A percentile compares a stretch with the other conserved stretches of the same genome.
Evolutionary conservation across 495 filamentous ascomycete species (phyloP).

Genomic region (Immersiella caudata): DNA sequence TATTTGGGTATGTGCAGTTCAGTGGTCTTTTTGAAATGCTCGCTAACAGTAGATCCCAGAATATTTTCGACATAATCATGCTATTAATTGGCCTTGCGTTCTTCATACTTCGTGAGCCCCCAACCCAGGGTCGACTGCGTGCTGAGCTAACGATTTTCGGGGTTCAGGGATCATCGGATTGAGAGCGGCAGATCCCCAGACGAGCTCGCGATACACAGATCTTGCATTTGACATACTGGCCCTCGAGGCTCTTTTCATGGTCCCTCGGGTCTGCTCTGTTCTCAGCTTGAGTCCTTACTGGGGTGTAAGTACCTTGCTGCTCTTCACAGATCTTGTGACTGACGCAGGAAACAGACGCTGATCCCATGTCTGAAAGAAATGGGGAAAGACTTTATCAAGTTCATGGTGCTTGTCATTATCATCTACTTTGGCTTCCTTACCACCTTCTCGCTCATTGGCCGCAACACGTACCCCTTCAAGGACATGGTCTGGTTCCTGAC

Average conservation of each 20-base stretch:
- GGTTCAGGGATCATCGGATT: constrained; percentile 70
- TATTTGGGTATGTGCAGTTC: constrained; percentile 61
- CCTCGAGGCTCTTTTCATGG: constrained; percentile 85
- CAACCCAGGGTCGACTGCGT: constrained; percentile 4
- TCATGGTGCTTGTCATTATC: constrained; percentile 82
- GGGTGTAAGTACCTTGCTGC: constrained; percentile 49
- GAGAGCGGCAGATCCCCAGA: constrained; percentile 49
- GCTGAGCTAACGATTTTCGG: background rate
- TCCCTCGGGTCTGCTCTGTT: constrained; percentile 87
- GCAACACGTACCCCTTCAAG: constrained; percentile 70
- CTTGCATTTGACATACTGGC: constrained; percentile 85
- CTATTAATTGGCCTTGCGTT: constrained; percentile 80
- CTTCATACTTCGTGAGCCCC: constrained; percentile 66
- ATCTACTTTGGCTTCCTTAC: constrained; percentile 87
- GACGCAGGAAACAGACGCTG: constrained; percentile 36
- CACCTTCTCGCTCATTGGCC: constrained; percentile 85
- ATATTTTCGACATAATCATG: constrained; percentile 83
- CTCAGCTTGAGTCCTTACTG: constrained; percentile 90
- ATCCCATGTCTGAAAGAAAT: constrained; percentile 91
- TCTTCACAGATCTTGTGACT: background rate
- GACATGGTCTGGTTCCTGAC: constrained; percentile 87
- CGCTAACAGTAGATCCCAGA: constrained; percentile 37
- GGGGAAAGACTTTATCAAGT: constrained; percentile 92
- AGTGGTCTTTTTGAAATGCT: background rate
- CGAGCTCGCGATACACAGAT: constrained; percentile 61